These are phyloP conservation scores for Rhodotorula graminis DNA, from an alignment of 768 basidiomycete genomes.

Conservation along the genomic window DNA sequence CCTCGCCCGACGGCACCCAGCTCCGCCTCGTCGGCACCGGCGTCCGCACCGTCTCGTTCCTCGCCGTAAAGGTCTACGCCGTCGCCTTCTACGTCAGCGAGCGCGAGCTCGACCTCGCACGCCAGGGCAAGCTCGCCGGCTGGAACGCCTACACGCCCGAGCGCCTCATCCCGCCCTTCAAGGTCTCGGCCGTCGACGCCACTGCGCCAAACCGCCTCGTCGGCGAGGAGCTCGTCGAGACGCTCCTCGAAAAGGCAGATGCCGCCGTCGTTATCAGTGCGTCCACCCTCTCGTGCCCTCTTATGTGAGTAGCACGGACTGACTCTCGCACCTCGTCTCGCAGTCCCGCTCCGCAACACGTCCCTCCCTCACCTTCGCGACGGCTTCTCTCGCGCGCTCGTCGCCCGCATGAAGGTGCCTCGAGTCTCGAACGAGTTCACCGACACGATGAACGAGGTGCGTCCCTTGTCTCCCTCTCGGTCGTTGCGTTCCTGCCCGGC, in stretches of 20 bases:
- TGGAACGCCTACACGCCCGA: slow-evolving; percentile 38
- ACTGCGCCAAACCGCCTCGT: slow-evolving; percentile 18
- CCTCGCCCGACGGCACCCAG: slow-evolving; percentile 25
- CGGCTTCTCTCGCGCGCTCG: slow-evolving; percentile 48
- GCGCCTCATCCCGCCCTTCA: slow-evolving; percentile 20
- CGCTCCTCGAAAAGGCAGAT: slow-evolving; percentile 43
- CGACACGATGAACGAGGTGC: slow-evolving; percentile 45
- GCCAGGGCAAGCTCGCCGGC: slow-evolving; percentile 37
- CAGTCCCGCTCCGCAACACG: slow-evolving; percentile 49
- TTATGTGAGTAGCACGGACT: not conserved
- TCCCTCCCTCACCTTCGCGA: slow-evolving; percentile 50
- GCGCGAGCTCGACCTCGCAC: slow-evolving; percentile 11
- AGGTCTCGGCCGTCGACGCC: slow-evolving; percentile 22
- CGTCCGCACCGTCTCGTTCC: slow-evolving; percentile 50
- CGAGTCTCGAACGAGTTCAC: slow-evolving; percentile 39
- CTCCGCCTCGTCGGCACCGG: slow-evolving; percentile 49
- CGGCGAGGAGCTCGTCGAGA: slow-evolving; percentile 45
- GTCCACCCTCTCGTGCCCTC: slow-evolving; percentile 2
- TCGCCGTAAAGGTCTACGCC: slow-evolving; percentile 49
- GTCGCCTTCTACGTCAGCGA: slow-evolving; percentile 48
- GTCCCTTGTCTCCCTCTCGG: not conserved
- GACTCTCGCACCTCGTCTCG: not conserved
- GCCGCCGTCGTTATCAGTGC: slow-evolving; percentile 48
- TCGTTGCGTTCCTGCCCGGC: too few species aligned
- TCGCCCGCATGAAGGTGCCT: slow-evolving; percentile 48